These are phyloP conservation scores for Puccinia sorghi DNA, from an alignment of 1,284 basidiomycete genomes.

Conservation along the genomic window DNA sequence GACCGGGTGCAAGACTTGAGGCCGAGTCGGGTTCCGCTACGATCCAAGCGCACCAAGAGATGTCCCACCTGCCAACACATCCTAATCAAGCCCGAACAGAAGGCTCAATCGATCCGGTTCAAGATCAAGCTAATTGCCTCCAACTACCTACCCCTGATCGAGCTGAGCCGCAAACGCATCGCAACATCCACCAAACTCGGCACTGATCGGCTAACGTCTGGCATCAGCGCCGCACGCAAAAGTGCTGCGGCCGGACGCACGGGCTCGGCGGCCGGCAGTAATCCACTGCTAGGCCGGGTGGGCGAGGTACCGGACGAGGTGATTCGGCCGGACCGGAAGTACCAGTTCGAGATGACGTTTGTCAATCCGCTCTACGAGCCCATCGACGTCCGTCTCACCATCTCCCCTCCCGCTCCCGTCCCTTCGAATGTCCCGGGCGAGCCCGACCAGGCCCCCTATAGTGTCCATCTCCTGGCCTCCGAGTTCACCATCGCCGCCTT, in stretches of 20 bases:
- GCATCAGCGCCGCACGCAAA: slow-evolving; percentile 48
- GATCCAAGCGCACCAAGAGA: slow-evolving; percentile 89
- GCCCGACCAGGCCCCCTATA: slow-evolving; percentile 64
- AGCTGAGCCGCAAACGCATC: slow-evolving; percentile 54
- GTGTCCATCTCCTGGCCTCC: slow-evolving; percentile 71
- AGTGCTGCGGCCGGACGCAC: slow-evolving; percentile 15
- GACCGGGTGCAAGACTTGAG: slow-evolving; percentile 68
- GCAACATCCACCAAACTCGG: slow-evolving; percentile 19
- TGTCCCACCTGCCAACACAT: slow-evolving; percentile 93
- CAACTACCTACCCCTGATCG: slow-evolving; percentile 86
- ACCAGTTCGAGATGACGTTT: slow-evolving; percentile 81
- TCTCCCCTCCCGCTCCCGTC: slow-evolving; percentile 64
- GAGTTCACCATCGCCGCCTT: slow-evolving; percentile 80
- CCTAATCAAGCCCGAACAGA: slow-evolving; percentile 95
- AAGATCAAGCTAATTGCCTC: slow-evolving; percentile 96
- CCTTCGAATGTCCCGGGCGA: slow-evolving; percentile 49
- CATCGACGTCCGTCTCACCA: slow-evolving; percentile 78
- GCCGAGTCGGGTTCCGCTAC: slow-evolving; percentile 83
- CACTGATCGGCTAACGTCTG: slow-evolving; percentile 61
- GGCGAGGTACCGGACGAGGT: slow-evolving; percentile 57
- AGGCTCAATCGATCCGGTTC: slow-evolving; percentile 85
- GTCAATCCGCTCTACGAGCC: slow-evolving; percentile 92
- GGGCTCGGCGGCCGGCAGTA: slow-evolving; percentile 61
- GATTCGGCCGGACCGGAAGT: slow-evolving; percentile 73
- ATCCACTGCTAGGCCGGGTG: slow-evolving; percentile 38